Conservation (phyloP, 257 asterid species). For the Solanum piurae region DNA sequence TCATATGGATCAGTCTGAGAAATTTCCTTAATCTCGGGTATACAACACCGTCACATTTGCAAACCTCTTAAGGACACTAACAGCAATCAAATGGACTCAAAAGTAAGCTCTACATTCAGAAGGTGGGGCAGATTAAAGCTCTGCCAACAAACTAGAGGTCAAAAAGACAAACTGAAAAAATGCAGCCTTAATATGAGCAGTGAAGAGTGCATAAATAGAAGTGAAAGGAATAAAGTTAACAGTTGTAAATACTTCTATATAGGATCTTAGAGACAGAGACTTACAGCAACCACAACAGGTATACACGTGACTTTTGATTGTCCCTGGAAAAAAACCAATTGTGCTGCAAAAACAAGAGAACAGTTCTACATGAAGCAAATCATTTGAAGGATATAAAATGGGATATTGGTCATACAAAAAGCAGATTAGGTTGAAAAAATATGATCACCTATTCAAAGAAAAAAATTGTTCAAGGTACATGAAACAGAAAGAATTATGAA, state of each 20-base stretch:
- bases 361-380: not conserved
- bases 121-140: not conserved
- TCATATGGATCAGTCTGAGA: not conserved
- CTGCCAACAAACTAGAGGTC: not conserved
- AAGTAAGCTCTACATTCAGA: not conserved
- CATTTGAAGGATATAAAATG: not conserved
- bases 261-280: slow-evolving; percentile 19
- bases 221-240: not conserved
- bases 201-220: not conserved
- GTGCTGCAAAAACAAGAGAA: slow-evolving; percentile 42
- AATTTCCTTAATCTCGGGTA: not conserved
- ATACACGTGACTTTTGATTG: slow-evolving; percentile 46
- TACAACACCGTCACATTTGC: not conserved
- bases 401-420: not conserved
- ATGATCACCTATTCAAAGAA: not conserved
- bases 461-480: not conserved
- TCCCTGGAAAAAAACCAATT: slow-evolving; percentile 41
- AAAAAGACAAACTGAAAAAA: not conserved
- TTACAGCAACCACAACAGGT: slow-evolving; percentile 76
- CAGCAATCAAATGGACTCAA: not conserved
- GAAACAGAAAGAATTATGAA: not conserved
- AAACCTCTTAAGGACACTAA: not conserved
- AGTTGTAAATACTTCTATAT: not conserved
- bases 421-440: not conserved
- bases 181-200: not conserved